A percentile compares a stretch with the other conserved stretches of the same genome.
Evolutionary conservation across 176 grass and related monocot species (phyloP).

Genomic region (Ananas comosus): DNA sequence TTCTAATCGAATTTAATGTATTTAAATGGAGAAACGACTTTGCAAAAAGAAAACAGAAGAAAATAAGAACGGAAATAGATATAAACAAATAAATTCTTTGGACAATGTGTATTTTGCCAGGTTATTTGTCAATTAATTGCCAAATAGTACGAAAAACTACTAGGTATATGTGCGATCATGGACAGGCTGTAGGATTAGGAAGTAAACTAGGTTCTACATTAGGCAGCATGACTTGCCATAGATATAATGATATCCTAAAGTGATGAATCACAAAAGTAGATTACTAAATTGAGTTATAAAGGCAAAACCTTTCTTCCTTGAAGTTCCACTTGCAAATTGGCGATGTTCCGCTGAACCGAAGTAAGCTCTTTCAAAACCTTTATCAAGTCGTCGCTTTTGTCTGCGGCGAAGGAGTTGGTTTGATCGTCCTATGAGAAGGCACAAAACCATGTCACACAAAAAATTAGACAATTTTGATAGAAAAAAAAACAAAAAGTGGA

Average conservation of each 20-base stretch:
- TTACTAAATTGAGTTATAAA: background rate
- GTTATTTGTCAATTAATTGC: no score
- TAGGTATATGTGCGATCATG: no score
- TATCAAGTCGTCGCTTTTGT: constrained; percentile 86
- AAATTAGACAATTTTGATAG: no score
- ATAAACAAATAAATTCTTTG: no score
- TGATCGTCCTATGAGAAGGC: constrained; percentile 56
- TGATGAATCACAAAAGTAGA: background rate
- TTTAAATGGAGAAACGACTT: background rate
- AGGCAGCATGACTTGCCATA: background rate
- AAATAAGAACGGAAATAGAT: background rate
- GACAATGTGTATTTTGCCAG: no score
- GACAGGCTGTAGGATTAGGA: no score
- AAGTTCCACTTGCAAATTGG: constrained; percentile 95
- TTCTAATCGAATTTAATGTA: no score
- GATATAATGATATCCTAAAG: background rate
- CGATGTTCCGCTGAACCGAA: constrained; percentile 66
- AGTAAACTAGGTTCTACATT: no score
- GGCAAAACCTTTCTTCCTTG: constrained; percentile 86
- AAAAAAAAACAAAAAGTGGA: background rate
- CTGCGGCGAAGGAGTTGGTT: constrained; percentile 20
- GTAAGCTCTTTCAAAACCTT: constrained; percentile 89
- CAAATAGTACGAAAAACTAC: no score
- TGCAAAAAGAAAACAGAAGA: background rate
- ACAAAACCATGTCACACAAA: background rate